Evolutionary conservation across 208 protist genomes (phyloP).

Genomic region (Herpetomonas tarakana): DNA sequence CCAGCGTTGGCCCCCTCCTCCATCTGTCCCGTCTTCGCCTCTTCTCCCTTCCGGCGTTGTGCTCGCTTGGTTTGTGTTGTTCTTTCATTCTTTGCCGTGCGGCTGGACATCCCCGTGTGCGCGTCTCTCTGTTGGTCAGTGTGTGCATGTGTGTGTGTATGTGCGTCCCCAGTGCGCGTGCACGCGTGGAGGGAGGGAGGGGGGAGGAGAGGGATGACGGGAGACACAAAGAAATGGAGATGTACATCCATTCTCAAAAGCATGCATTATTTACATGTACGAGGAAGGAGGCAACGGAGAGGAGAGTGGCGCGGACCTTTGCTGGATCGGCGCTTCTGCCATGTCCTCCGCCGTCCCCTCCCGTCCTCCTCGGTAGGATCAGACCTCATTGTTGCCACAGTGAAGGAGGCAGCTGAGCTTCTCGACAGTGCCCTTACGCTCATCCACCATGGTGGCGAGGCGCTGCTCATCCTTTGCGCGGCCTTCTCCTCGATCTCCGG

Average conservation of each 20-base stretch:
- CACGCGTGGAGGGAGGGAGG: neutral
- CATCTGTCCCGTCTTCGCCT: too few species aligned
- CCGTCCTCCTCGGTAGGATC: too few species aligned
- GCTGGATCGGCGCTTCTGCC: neutral
- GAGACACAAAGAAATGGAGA: neutral
- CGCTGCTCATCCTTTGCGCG: conserved; percentile 9
- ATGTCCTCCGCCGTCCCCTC: neutral
- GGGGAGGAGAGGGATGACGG: neutral
- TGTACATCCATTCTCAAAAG: neutral
- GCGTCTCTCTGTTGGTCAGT: neutral
- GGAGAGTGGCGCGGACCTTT: too few species aligned
- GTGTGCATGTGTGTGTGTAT: neutral
- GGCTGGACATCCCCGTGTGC: neutral
- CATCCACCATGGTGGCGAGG: conserved; percentile 31
- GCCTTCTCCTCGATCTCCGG: neutral
- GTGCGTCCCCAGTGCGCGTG: neutral
- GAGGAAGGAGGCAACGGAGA: neutral
- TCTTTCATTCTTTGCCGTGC: too few species aligned
- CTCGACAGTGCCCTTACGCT: conserved; percentile 43
- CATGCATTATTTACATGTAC: neutral
- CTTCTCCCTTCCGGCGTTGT: too few species aligned
- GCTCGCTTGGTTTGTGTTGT: too few species aligned
- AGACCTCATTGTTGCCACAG: conserved; percentile 3
- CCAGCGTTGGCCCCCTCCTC: neutral
- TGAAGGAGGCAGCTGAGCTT: conserved; percentile 45